Conservation (phyloP, 805 yeast genomes). For the Diddensiella santjacobensis region DNA sequence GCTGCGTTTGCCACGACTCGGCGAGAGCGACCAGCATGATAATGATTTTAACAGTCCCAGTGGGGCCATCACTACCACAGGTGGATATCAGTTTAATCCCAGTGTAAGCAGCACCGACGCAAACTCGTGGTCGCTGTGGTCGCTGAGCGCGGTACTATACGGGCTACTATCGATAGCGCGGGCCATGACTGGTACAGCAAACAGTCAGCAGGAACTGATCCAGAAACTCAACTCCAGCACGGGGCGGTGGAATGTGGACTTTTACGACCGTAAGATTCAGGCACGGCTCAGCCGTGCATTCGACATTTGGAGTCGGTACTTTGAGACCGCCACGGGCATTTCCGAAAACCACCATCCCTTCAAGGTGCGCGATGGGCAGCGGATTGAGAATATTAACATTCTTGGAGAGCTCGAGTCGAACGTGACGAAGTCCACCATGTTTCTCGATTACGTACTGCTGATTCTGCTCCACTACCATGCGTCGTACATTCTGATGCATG, state of each 20-base stretch:
- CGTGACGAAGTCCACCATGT: slow-evolving; percentile 16
- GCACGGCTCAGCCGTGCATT: slow-evolving; percentile 31
- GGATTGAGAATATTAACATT: slow-evolving; percentile 21
- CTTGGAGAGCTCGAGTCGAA: slow-evolving; percentile 16
- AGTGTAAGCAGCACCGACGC: slow-evolving; percentile 6
- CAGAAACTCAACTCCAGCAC: slow-evolving; percentile 6
- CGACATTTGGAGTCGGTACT: slow-evolving; percentile 31
- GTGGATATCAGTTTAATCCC: slow-evolving; percentile 1
- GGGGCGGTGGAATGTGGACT: slow-evolving; percentile 13
- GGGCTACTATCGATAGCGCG: slow-evolving; percentile 30
- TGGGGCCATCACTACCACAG: background rate
- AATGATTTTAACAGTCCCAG: background rate
- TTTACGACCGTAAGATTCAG: slow-evolving; percentile 26
- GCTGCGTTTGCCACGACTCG: slow-evolving; percentile 30
- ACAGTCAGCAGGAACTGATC: slow-evolving; percentile 9
- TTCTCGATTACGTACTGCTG: slow-evolving; percentile 26
- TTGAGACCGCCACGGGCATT: slow-evolving; percentile 27
- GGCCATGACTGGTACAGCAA: slow-evolving; percentile 15
- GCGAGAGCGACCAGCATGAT: slow-evolving; percentile 7
- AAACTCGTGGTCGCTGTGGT: slow-evolving; percentile 22
- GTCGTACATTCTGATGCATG: slow-evolving; percentile 29
- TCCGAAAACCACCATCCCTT: slow-evolving; percentile 26
- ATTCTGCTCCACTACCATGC: slow-evolving; percentile 29
- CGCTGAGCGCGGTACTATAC: slow-evolving; percentile 24
- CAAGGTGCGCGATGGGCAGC: slow-evolving; percentile 15